phyloP scores from a whole-genome alignment of 2,329 filamentous ascomycete genomes.

The Paraphoma sp. region DNA sequence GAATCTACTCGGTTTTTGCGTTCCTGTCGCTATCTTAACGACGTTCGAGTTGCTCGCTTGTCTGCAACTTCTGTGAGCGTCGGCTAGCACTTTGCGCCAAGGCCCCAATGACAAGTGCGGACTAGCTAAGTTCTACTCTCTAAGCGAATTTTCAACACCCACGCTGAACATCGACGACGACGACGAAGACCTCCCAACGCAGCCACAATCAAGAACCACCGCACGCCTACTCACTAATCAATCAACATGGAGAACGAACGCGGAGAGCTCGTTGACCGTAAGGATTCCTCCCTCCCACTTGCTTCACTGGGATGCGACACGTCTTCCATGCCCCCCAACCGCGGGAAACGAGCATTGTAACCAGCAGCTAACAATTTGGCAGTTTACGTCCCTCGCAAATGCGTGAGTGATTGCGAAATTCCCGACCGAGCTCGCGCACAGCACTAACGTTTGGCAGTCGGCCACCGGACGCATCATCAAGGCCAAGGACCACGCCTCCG shows the following conservation, averaged over 20 bases:
- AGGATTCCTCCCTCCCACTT: conserved; percentile 10
- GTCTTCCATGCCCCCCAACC: background rate
- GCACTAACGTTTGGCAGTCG: conserved; percentile 32
- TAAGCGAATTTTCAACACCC: conserved; percentile 19
- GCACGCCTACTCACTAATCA: conserved; percentile 34
- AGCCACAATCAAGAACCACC: conserved; percentile 31
- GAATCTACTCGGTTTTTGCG: too few species aligned
- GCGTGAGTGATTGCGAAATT: conserved; percentile 47
- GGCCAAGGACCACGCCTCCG: conserved; percentile 99
- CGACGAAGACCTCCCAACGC: conserved; percentile 36
- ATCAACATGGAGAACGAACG: conserved; percentile 99
- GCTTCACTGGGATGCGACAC: background rate
- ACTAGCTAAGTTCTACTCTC: conserved; percentile 1
- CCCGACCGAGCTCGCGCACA: conserved; percentile 4
- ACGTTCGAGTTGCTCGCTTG: too few species aligned
- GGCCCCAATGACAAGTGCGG: background rate
- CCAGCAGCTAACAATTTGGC: conserved; percentile 21
- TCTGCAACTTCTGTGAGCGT: too few species aligned
- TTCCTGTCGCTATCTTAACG: too few species aligned
- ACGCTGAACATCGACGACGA: conserved; percentile 19
- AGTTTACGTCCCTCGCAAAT: conserved; percentile 44
- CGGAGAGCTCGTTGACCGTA: conserved; percentile 94
- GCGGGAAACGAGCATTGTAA: conserved; percentile 50
- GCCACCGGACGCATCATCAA: conserved; percentile 91
- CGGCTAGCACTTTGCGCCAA: background rate